These are phyloP conservation scores for Diaporthe capsici DNA, from an alignment of 2,329 filamentous ascomycete genomes.

Conservation along the genomic window DNA sequence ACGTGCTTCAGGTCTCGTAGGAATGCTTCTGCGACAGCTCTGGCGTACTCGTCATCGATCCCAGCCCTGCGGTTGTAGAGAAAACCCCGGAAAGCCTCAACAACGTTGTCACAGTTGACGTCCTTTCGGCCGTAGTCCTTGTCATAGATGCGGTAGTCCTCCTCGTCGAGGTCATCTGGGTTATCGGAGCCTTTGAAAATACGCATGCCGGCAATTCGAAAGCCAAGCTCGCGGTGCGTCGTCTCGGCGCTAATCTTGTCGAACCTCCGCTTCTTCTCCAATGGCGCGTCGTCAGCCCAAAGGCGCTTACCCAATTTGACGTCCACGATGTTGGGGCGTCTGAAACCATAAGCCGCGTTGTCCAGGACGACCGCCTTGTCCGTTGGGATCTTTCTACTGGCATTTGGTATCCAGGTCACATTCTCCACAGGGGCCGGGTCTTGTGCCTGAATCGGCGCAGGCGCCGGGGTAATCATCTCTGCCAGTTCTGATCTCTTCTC, in stretches of 20 bases:
- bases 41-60: conserved; percentile 71
- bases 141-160: conserved; percentile 72
- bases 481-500: conserved; percentile 40
- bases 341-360: conserved; percentile 86
- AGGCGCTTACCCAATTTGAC: conserved; percentile 90
- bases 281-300: conserved; percentile 82
- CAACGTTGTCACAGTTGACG: conserved; percentile 68
- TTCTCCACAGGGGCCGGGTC: conserved; percentile 44
- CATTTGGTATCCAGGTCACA: conserved; percentile 63
- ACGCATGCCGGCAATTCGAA: conserved; percentile 76
- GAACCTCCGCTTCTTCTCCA: conserved; percentile 72
- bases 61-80: conserved; percentile 71
- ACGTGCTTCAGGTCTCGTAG: conserved; percentile 66
- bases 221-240: conserved; percentile 72
- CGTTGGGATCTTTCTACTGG: conserved; percentile 76
- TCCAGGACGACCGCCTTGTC: conserved; percentile 86
- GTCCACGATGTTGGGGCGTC: conserved; percentile 89
- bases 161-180: conserved; percentile 63
- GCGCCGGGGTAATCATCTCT: conserved; percentile 40
- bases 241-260: conserved; percentile 71
- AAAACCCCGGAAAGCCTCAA: conserved; percentile 68
- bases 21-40: conserved; percentile 68
- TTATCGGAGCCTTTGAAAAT: conserved; percentile 71
- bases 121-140: conserved; percentile 72
- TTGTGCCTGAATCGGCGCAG: conserved; percentile 23